Evolutionary conservation across 2,329 filamentous ascomycete species (phyloP), one percentile per base, ranked within the genome.

Genomic region (Westerdykella aurantiaca): DNA sequence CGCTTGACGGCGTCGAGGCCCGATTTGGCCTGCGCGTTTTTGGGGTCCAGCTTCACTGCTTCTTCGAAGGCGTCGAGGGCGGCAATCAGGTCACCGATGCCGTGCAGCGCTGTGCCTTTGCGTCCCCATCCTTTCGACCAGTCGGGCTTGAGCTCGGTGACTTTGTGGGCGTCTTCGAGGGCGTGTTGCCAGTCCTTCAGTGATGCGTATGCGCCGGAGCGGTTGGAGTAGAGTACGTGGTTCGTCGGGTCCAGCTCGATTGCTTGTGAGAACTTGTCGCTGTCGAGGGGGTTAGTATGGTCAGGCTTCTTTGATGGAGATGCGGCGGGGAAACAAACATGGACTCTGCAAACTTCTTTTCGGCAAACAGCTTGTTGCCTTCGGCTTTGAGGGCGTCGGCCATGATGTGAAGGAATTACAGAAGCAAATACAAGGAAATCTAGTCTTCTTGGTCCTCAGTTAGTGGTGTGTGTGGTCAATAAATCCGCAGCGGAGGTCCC

Each of bases 351-450:
- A 95, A 98, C 72, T 97, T 89, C 80, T 97, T 97, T 51, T 88
- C 89, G 55, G 88, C 85, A 71, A 98, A 98, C 72, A 94, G 90
- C 78, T 95, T 95, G 79, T 98, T 98, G 76, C 91, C 93, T 68
- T 93, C 85, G 63, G 90, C 88, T 78, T 98, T 98, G 63, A 98
- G 82, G 80, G 91, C 78, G 71, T 85, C 81, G 53, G 81, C 80
- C 81, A 83, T 84, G 51, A 33, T 72, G 18, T 16, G 25, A 45
- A 45, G 38, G 46, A 41, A 42, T 41, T 37, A 39, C n/a, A 29
- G 37, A 4, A 29, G 11, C 25, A 29, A 12, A 29, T 12, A 17
- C 34, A 35, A 35, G 14, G 33, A 18, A 16, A 35, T 13, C 33
- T 35, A 33, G 12, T 33, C 12, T 37, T n/a, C 17, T 14, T 21